phyloP scores from a whole-genome alignment of 768 basidiomycete genomes.

The Amanita muscaria region DNA sequence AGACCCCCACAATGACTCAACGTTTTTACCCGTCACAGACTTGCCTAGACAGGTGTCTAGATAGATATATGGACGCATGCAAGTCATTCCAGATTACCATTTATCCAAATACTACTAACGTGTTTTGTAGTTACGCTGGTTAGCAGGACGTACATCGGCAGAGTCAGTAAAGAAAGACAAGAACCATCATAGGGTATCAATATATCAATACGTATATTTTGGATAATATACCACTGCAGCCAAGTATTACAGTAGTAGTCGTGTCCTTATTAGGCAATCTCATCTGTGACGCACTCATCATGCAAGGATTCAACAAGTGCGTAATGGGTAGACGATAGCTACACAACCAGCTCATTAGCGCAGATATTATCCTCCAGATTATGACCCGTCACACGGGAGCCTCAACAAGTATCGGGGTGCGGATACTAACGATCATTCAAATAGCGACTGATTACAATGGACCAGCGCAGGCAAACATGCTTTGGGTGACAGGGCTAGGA shows the following conservation, averaged over 20 bases:
- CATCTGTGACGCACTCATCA: not conserved
- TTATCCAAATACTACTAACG: not conserved
- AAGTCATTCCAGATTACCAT: slow-evolving; percentile 23
- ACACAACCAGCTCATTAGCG: not conserved
- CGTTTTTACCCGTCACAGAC: slow-evolving; percentile 29
- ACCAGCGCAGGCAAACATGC: slow-evolving; percentile 81
- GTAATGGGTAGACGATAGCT: slow-evolving; percentile 3
- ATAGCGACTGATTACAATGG: not conserved
- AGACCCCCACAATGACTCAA: slow-evolving; percentile 4
- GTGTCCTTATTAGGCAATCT: too few relatives aligned
- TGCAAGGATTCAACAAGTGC: slow-evolving; percentile 45
- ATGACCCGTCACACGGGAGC: slow-evolving; percentile 51
- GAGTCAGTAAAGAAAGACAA: slow-evolving; percentile 46
- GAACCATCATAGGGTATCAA: slow-evolving; percentile 14
- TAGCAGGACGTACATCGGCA: slow-evolving; percentile 55
- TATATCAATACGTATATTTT: not conserved
- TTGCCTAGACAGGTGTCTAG: slow-evolving; percentile 67
- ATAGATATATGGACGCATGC: slow-evolving; percentile 84
- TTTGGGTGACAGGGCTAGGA: slow-evolving; percentile 85
- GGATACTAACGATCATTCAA: slow-evolving; percentile 7
- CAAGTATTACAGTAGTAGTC: too few relatives aligned
- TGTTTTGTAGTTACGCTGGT: slow-evolving; percentile 62
- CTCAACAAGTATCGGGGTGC: slow-evolving; percentile 65
- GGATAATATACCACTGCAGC: too few relatives aligned
- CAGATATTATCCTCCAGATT: slow-evolving; percentile 45